Base-by-base conservation (phyloP, 2,329 filamentous ascomycete species). In the Huntiella omanensis region DNA sequence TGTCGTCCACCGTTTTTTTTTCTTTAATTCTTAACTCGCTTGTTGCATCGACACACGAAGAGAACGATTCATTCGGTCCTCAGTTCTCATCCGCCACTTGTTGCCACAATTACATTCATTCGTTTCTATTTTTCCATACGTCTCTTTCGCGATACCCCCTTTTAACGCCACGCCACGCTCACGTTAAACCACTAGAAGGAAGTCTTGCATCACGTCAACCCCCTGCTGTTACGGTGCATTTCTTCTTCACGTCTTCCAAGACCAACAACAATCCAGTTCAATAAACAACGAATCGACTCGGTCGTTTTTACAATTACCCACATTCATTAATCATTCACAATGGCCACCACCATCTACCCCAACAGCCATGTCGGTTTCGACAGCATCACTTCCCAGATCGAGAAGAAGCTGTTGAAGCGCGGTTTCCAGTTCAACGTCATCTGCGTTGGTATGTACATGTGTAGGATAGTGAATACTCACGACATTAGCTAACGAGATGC, bases 381-480 rank as follows among this genome's bases (percentile, higher is more conserved):
- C 73, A 95, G 86, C 72, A 98, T 98, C 74, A 98, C 91, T 58
- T 86, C 81, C 56, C 91, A 98, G 73, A 98, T 98, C 59, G 91
- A 98, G 80, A 83, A 84, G 71, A 98, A 98, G 81, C 81, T 96
- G 62, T 67, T 98, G 70, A 98, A 98, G 77, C 86, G 91, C 68
- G 91, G 91, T 58, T 98, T 98, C 68, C 91, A 98, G 68, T 98
- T 98, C 78, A 98, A 98, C 65, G 82, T 96, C 61, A 96, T 96
- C 66, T 95, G 87, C 64, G 91, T 96, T 64, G 91, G 91, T 96
- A 73, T 64, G 88, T 80, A 52, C 28, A 32, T 51, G n/a, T 36
- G 12, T n/a, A 17, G 13, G 32, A n/a, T 32, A n/a, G 10, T 43
- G 22, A 33, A 28, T n/a, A 12, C 16, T 43, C 13, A 32, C 22